phyloP scores from a whole-genome alignment of 257 asterid species.

The Solanum pinnatisectum region DNA sequence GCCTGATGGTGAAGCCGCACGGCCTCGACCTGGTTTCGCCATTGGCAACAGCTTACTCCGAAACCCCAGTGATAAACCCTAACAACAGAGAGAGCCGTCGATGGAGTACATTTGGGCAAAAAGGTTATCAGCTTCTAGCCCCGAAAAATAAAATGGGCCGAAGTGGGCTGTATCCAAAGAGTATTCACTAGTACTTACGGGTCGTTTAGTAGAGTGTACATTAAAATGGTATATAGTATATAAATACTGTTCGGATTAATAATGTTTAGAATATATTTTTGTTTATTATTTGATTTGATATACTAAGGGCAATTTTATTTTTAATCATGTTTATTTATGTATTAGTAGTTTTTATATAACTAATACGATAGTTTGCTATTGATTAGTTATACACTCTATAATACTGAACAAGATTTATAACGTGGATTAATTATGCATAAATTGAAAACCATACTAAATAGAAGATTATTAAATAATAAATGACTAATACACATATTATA shows the following conservation, averaged over 20 bases:
- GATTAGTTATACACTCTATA: neutral
- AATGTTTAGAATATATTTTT: too few species aligned
- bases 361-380: too few species aligned
- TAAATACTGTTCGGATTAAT: too few species aligned
- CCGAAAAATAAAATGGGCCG: neutral
- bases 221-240: too few species aligned
- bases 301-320: too few species aligned
- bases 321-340: neutral
- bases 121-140: neutral
- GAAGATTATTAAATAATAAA: too few species aligned
- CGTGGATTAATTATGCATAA: neutral
- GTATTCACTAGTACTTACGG: neutral
- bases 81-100: neutral
- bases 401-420: too few species aligned
- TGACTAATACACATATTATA: too few species aligned
- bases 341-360: neutral
- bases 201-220: too few species aligned
- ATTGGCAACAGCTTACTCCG: neutral
- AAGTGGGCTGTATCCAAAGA: neutral
- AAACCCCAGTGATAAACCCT: neutral
- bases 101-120: neutral
- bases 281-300: too few species aligned
- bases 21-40: constrained; percentile 45
- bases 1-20: constrained; percentile 31
- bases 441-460: neutral